phyloP scores from a whole-genome alignment of 345 rosid species.

The Euphorbia tirucalli region DNA sequence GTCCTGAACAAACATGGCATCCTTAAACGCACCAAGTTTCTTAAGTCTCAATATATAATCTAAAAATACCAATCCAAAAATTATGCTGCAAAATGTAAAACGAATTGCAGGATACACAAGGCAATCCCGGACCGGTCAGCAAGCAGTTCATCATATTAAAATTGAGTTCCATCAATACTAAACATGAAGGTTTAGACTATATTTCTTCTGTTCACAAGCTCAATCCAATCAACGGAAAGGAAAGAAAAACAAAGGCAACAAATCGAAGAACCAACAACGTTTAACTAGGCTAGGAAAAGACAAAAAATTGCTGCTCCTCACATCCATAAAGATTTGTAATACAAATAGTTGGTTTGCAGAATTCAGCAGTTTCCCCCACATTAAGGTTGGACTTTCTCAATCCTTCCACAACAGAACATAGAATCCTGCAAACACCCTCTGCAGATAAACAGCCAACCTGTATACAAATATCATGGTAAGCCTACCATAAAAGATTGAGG shows the following conservation, averaged over 20 bases:
- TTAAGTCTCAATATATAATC: neutral
- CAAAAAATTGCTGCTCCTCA: constrained; percentile 4
- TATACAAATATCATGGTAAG: constrained; percentile 41
- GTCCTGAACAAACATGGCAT: neutral
- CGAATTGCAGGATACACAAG: neutral
- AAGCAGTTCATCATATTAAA: neutral
- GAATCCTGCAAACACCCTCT: constrained; percentile 25
- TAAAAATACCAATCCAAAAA: neutral
- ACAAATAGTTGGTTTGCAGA: neutral
- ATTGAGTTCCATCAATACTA: neutral
- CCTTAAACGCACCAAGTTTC: neutral
- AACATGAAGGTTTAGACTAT: neutral
- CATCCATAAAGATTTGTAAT: neutral
- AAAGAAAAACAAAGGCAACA: neutral
- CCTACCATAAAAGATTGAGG: constrained; percentile 29
- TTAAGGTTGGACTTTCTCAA: neutral
- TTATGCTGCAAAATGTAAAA: neutral
- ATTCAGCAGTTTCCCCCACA: neutral
- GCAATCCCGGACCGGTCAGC: neutral
- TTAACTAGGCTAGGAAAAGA: neutral
- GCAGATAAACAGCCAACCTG: constrained; percentile 40
- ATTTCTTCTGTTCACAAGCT: constrained; percentile 5
- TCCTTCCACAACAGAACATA: neutral
- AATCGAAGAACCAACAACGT: neutral
- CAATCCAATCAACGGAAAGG: neutral